Conservation (phyloP, 225 moss, liverwort and hornwort species). For the Takakia lepidozioides region DNA sequence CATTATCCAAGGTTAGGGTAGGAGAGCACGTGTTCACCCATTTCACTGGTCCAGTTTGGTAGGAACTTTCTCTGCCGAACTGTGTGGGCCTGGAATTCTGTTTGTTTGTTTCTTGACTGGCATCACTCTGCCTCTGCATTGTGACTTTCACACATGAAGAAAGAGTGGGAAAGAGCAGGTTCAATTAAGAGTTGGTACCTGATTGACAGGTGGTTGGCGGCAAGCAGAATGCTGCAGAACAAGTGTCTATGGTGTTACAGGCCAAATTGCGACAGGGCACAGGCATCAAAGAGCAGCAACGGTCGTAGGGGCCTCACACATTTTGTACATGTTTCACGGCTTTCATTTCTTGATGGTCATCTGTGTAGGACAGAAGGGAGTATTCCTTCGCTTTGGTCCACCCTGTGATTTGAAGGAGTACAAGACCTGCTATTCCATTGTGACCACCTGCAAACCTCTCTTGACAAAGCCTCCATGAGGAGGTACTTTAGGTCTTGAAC, state of each 20-base stretch:
- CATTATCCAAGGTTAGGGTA: no score
- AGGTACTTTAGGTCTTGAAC: no score
- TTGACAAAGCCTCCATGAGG: no score
- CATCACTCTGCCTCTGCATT: not conserved
- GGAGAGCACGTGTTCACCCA: no score
- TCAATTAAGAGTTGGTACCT: not conserved
- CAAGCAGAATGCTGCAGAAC: constrained; percentile 83
- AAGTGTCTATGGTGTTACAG: constrained; percentile 85
- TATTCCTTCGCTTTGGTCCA: no score
- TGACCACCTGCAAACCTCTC: no score
- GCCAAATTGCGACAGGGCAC: constrained; percentile 62
- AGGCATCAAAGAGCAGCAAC: constrained; percentile 17
- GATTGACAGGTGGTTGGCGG: constrained; percentile 64
- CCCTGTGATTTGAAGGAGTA: no score
- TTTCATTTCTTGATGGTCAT: no score
- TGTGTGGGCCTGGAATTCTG: no score
- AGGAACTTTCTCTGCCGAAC: not conserved
- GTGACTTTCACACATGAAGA: not conserved
- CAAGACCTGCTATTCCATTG: no score
- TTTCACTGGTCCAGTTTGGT: not conserved
- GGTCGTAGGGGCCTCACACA: constrained; percentile 13
- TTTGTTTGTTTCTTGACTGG: no score
- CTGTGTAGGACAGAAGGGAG: no score
- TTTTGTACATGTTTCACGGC: constrained; percentile 7
- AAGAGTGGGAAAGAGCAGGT: not conserved